Evolutionary conservation across 768 basidiomycete genomes (phyloP).

Genomic region (Galerina sulciceps): DNA sequence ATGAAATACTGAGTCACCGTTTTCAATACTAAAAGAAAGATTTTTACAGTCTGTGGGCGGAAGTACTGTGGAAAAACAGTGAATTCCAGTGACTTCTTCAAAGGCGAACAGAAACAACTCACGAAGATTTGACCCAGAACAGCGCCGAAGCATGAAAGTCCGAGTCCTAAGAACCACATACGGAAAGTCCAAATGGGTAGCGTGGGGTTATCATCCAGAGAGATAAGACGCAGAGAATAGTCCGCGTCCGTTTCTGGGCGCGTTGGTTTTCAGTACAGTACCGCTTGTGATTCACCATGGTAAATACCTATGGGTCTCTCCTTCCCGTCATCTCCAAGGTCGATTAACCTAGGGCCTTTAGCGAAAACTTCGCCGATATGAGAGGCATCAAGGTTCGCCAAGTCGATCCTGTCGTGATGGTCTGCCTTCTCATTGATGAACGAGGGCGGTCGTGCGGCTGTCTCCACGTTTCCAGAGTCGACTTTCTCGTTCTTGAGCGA

Average conservation of each 20-base stretch:
- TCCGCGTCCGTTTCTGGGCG: conserved; percentile 46
- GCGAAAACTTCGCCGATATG: conserved; percentile 18
- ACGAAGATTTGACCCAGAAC: conserved; percentile 55
- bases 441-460: no score
- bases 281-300: no score
- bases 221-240: conserved; percentile 49
- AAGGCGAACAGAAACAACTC: conserved; percentile 14
- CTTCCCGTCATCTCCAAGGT: conserved; percentile 39
- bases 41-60: conserved; percentile 46
- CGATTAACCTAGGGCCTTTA: conserved; percentile 33
- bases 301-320: conserved; percentile 39
- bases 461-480: no score
- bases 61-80: conserved; percentile 39
- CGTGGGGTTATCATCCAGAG: conserved; percentile 54
- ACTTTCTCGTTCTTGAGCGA: no score
- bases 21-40: no score
- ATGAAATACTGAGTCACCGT: no score
- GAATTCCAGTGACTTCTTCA: conserved; percentile 6
- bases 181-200: conserved; percentile 56
- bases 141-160: conserved; percentile 57
- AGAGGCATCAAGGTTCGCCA: background rate
- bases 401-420: background rate
- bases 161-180: conserved; percentile 57
- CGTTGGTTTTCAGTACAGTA: no score
- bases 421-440: no score